Base-by-base conservation (phyloP, 371 early-diverging fungal genomes). In the Lichtheimia corymbifera region DNA sequence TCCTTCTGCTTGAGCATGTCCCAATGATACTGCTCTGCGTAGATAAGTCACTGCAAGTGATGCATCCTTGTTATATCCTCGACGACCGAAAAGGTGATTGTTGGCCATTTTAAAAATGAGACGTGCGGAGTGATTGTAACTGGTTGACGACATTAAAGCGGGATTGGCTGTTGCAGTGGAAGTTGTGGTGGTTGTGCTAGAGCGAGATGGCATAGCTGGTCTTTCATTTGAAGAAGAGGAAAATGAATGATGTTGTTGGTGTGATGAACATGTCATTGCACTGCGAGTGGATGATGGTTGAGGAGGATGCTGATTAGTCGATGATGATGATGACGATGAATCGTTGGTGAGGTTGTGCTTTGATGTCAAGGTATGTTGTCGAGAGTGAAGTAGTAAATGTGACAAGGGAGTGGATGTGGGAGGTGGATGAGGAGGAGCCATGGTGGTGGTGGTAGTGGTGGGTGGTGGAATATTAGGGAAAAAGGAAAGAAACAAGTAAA, bases 71-170 rank as follows among this genome's bases (percentile, higher is more conserved):
- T 58, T 53, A 6, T 71, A 58, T 20, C 73, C 71, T 27, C 68
- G 58, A 35, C 80, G 71, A 25, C 93, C 96, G 66, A 80, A 84
- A 24, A 86, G 70, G 55, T 79, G 66, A 2, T 73, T 69, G 55
- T 83, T 77, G 40, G 73, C 87, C 45, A 70, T 70, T 30, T 79
- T 66, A 25, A 79, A 73, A 51, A 79, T 66, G 24, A 61, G 63
- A 12, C 59, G 61, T 7, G 63, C 63, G 11, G 56, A 56, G 41
- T 45, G 56, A 24, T 42, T 27, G 20, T 45, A 49, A 25, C 45
- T 56, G 44, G 18, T 45, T 20, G 57, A 42, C 14, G 56, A 44
- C 35, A 35, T 35, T 11, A 35, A 9, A 11, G 35, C 35, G 35
- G 35, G 11, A 25, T 18, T 25, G 11, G 47, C 4, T n/a, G 45